These are phyloP conservation scores for Pelargonium nanum DNA, from an alignment of 345 rosid species.

Conservation along the genomic window DNA sequence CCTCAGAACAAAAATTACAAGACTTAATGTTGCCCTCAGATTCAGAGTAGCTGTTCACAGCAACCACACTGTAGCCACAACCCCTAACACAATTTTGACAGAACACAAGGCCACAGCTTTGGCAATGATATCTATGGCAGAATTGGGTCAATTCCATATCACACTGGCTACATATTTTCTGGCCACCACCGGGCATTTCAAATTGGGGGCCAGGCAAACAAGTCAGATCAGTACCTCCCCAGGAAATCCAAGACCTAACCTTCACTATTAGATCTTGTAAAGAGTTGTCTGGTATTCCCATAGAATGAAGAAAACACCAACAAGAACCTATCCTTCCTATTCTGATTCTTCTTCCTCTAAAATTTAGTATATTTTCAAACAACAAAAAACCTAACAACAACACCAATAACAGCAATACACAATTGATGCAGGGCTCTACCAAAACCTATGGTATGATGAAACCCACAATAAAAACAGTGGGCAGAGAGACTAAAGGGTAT, in stretches of 20 bases:
- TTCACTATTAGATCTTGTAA: constrained; percentile 59
- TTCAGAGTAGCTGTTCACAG: constrained; percentile 1
- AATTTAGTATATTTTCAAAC: constrained; percentile 3
- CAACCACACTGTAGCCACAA: constrained; percentile 12
- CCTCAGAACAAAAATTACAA: constrained; percentile 59
- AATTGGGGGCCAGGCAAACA: constrained; percentile 21
- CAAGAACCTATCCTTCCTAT: constrained; percentile 15
- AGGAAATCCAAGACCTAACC: constrained; percentile 69
- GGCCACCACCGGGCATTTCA: constrained; percentile 32
- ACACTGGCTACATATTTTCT: constrained; percentile 45
- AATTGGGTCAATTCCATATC: constrained; percentile 20
- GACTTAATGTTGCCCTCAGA: constrained; percentile 20
- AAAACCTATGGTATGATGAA: constrained; percentile 5
- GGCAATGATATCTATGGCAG: constrained; percentile 40
- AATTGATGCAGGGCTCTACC: neutral
- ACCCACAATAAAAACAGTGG: constrained; percentile 64
- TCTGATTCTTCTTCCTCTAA: constrained; percentile 16
- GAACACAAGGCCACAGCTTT: constrained; percentile 47
- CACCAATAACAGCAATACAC: neutral
- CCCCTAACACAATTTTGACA: constrained; percentile 40
- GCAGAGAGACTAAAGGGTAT: constrained; percentile 16
- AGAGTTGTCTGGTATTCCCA: constrained; percentile 70
- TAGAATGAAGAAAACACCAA: constrained; percentile 35
- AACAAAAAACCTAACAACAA: too few species aligned
- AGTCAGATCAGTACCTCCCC: constrained; percentile 42